These are phyloP conservation scores for Astragalus glycyphyllos DNA, from an alignment of 306 rosid species.

Conservation along the genomic window DNA sequence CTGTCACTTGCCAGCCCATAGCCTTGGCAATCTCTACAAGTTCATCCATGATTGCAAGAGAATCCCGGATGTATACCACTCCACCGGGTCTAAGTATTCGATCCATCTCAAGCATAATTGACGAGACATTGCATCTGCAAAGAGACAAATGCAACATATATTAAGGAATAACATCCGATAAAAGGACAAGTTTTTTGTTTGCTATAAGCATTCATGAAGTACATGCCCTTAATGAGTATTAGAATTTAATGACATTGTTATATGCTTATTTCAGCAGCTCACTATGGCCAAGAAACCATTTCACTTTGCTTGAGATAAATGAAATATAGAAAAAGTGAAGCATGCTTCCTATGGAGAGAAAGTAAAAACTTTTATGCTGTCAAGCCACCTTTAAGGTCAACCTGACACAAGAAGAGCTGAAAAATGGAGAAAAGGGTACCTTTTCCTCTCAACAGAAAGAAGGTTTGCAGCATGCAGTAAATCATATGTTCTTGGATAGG, in stretches of 20 bases:
- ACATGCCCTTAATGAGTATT: not conserved
- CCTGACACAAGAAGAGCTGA: constrained; percentile 20
- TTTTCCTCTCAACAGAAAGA: constrained; percentile 77
- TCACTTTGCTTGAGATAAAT: not conserved
- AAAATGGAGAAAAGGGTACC: constrained; percentile 56
- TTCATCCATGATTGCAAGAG: constrained; percentile 80
- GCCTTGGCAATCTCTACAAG: constrained; percentile 74
- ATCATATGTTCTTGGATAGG: constrained; percentile 95
- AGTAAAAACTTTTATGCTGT: not conserved
- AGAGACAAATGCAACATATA: constrained; percentile 21
- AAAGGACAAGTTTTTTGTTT: not conserved
- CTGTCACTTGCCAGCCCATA: constrained; percentile 68
- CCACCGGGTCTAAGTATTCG: constrained; percentile 90
- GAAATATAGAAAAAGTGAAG: not conserved
- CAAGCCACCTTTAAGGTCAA: not conserved
- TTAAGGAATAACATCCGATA: not conserved
- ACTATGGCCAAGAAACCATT: not conserved
- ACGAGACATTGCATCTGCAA: constrained; percentile 74
- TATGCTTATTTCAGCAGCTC: not conserved
- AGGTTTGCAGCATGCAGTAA: constrained; percentile 83
- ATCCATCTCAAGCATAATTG: constrained; percentile 98
- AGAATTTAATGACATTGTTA: not conserved
- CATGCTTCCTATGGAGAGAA: constrained; percentile 21
- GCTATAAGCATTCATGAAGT: not conserved
- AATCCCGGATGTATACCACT: constrained; percentile 75